Base-by-base conservation (phyloP, 129 eudicot species). In the Silybum marianum region DNA sequence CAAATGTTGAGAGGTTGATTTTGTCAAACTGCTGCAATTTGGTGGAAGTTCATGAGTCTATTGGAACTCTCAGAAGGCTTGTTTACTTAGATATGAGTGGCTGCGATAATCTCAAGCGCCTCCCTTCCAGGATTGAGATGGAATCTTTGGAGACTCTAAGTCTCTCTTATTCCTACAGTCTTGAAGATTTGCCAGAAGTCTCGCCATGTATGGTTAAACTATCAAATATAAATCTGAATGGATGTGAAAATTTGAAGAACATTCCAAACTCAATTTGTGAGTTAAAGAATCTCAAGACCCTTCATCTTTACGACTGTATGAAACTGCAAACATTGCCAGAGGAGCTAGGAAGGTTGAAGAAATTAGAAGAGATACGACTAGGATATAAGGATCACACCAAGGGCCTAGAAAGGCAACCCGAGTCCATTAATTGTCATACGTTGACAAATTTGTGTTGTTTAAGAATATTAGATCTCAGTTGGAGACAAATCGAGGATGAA, bases 141-240 rank as follows among this genome's bases (percentile, higher is more conserved):
- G 77, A 42, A 40, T 42, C 65, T 2, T 46, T 73, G 65, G 77
- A 73, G 77, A 73, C 66, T 73, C 32, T 74, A 40, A 74, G 24
- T 74, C 78, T 46, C 23, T 42, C 78, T 6, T 4, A 51, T 14
- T 74, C 67, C 21, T 6, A 11, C 10, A 48, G 78, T 42, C 78
- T 74, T 71, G 75, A 71, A 71, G 39, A 39, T n/a, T n/a, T 71
- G 54, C 75, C 75, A 9, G 54, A 71, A 71, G 75, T 71, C 75
- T 71, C 75, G 8, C 75, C 54, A 71, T 71, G 66, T 58, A 58
- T 58, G 66, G 23, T 58, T 58, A 58, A 58, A 58, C 66, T 58
- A n/a, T 58, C 24, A 2, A 18, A n/a, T 58, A 58, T 58, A n/a
- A 58, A 58, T 58, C 66, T 58, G 2, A 7, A 58, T 7, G 66